Conservation (phyloP, 2,329 filamentous ascomycete genomes). For the Byssochlamys sp. region DNA sequence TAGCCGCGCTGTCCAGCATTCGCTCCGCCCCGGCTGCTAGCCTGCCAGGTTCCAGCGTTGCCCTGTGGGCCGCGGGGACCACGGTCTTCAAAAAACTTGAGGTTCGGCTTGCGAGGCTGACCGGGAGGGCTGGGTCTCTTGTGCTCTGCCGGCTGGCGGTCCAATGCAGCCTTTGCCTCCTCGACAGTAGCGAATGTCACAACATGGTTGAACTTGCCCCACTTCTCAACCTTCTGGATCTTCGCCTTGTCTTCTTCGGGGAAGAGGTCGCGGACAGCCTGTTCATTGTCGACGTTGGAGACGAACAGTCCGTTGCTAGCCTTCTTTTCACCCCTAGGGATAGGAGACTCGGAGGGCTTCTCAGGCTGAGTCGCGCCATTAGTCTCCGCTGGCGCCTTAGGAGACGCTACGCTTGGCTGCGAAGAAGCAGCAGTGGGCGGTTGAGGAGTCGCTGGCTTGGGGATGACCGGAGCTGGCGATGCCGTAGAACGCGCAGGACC, state of each 20-base stretch:
- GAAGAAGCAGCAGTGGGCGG: conserved; percentile 29
- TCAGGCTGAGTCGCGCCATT: conserved; percentile 45
- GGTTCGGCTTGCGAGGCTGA: conserved; percentile 67
- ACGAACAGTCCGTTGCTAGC: conserved; percentile 80
- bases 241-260: conserved; percentile 72
- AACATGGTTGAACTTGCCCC: conserved; percentile 64
- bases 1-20: conserved; percentile 61
- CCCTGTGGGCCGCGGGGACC: conserved; percentile 42
- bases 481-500: conserved; percentile 21
- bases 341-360: conserved; percentile 34
- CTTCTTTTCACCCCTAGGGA: conserved; percentile 53
- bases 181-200: conserved; percentile 72
- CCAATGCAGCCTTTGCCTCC: conserved; percentile 70
- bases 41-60: conserved; percentile 48
- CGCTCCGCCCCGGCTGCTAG: conserved; percentile 52
- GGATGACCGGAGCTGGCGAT: conserved; percentile 34
- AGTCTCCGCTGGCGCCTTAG: conserved; percentile 38
- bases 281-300: conserved; percentile 71
- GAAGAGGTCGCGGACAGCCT: conserved; percentile 74
- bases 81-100: conserved; percentile 72
- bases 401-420: conserved; percentile 33
- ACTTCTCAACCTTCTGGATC: conserved; percentile 61
- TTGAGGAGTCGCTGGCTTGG: conserved; percentile 31
- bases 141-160: conserved; percentile 62
- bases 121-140: conserved; percentile 60